phyloP scores from a whole-genome alignment of 371 early-diverging fungal species.

The Syncephalis plumigaleata region DNA sequence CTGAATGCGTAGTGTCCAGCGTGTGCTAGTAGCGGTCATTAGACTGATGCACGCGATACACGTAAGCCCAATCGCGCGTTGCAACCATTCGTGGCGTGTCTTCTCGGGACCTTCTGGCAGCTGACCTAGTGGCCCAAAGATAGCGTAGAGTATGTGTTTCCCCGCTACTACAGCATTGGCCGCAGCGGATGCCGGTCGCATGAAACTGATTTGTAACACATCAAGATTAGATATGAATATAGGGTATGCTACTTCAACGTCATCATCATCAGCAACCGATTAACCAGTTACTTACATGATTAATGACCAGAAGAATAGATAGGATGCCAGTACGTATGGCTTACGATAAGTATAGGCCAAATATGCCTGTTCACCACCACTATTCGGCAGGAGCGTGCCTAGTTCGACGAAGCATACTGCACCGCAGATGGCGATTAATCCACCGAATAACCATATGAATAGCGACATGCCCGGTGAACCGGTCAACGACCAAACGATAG shows the following conservation, averaged over 20 bases:
- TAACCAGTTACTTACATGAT: too few species aligned
- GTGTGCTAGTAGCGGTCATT: conserved; percentile 23
- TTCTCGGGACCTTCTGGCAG: conserved; percentile 2
- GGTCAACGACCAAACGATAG: conserved; percentile 35
- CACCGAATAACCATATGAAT: conserved; percentile 61
- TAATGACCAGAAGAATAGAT: conserved; percentile 6
- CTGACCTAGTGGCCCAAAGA: conserved; percentile 5
- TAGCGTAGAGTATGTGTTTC: conserved; percentile 25
- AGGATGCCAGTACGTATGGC: conserved; percentile 5
- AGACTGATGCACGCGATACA: conserved; percentile 21
- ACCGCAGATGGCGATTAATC: conserved; percentile 55
- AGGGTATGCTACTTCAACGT: too few species aligned
- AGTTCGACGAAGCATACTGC: conserved; percentile 68
- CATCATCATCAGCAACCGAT: too few species aligned
- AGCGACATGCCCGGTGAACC: conserved; percentile 59
- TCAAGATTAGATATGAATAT: too few species aligned
- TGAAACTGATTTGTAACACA: too few species aligned
- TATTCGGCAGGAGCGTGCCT: conserved; percentile 65
- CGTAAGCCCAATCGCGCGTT: conserved; percentile 19
- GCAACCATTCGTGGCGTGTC: conserved; percentile 12
- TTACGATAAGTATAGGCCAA: conserved; percentile 58
- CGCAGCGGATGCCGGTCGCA: conserved; percentile 21
- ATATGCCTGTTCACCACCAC: conserved; percentile 78
- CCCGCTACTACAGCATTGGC: conserved; percentile 21
- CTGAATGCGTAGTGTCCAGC: conserved; percentile 27